Evolutionary conservation across 1,139 yeast genomes (phyloP).

Genomic region (Lizanozyma gosingica): DNA sequence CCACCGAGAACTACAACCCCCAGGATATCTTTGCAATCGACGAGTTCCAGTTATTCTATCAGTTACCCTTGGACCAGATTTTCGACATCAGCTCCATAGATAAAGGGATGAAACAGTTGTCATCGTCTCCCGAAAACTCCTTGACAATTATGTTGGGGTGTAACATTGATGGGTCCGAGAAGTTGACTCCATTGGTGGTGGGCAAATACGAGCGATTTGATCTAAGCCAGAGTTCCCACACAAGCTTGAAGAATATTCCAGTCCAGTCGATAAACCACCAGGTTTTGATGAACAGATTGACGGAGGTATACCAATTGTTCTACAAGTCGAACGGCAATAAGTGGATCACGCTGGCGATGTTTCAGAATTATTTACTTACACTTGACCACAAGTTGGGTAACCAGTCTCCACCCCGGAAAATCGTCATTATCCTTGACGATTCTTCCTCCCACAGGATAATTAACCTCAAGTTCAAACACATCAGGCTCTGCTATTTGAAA

Average conservation of each 20-base stretch:
- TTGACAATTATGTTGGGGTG: constrained; percentile 53
- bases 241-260: constrained; percentile 23
- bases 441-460: constrained; percentile 56
- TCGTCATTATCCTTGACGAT: constrained; percentile 50
- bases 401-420: constrained; percentile 31
- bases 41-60: constrained; percentile 53
- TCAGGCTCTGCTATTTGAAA: constrained; percentile 36
- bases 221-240: constrained; percentile 22
- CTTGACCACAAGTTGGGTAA: constrained; percentile 46
- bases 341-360: constrained; percentile 59
- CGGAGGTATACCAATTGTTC: constrained; percentile 42
- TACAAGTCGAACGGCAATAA: constrained; percentile 55
- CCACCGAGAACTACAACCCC: constrained; percentile 31
- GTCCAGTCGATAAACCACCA: constrained; percentile 13
- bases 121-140: constrained; percentile 43
- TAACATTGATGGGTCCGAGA: constrained; percentile 56
- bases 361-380: constrained; percentile 52
- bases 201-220: constrained; percentile 55
- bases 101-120: constrained; percentile 35
- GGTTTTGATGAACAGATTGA: constrained; percentile 35
- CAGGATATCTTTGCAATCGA: constrained; percentile 52
- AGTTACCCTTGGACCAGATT: constrained; percentile 54
- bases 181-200: constrained; percentile 49
- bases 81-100: constrained; percentile 40
- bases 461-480: constrained; percentile 46